Base-by-base conservation (phyloP, 1,139 yeast genomes). In the Hansenula anomala region DNA sequence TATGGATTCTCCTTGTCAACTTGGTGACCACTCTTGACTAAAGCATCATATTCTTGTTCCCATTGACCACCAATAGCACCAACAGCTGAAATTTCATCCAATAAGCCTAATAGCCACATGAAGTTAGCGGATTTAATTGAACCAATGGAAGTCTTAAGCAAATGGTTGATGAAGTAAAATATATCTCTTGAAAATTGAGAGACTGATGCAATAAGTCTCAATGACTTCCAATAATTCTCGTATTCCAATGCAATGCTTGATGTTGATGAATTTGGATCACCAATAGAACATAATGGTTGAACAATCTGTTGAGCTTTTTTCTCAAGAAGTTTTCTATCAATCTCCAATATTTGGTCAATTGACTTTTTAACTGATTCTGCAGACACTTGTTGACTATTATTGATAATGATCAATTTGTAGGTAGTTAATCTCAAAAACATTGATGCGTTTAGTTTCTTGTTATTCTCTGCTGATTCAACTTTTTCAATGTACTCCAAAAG, bases 51-150 rank as follows among this genome's bases (percentile, higher is more conserved):
- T 43, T 77, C 80, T 50, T 78, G 85, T 58, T 84, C 95, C 73
- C 77, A 77, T 56, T 77, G 85, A 9, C 89, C 81, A 6, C 89
- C 94, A 39, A 81, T 67, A 0, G 95, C 89, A 4, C 95, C 95
- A 34, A 82, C 76, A 1, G 90, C 83, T 0, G 95, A 85, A 19
- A 88, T 71, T 47, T 86, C 95, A 56, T 87, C 95, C 33, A 87
- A 63, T 19, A 86, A 63, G 1, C 89, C 90, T 31, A 89, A 64
- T 15, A 82, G 55, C 46, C 75, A 69, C 73, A 82, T 74, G 50
- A 77, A 84, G 51, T 80, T 84, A 1, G 60, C 12, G 3, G 18
- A 11, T 60, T 22, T 69, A 63, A 4, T 56, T 49, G 4, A 71
- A 60, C 2, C 17, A 16, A 3, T 27, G 4, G 69, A 57, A 5